A percentile compares a stretch with the other conserved stretches of the same genome.
These are phyloP conservation scores for Cokeromyces recurvatus DNA, from an alignment of 371 early-diverging fungal species.

Conservation along the genomic window DNA sequence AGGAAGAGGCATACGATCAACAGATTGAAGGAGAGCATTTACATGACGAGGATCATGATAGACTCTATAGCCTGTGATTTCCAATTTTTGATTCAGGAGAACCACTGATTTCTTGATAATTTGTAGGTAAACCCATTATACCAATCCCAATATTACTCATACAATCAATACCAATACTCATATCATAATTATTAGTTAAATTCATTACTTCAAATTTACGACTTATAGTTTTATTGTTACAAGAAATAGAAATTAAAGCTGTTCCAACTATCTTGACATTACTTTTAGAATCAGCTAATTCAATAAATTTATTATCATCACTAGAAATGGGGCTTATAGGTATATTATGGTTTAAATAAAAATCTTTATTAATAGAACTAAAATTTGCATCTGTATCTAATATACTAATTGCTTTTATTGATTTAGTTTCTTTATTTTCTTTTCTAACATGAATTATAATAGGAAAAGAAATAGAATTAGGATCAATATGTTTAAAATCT, in stretches of 20 bases:
- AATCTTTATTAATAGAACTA: too few relatives aligned
- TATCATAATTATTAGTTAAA: conserved; percentile 1
- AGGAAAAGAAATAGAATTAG: too few relatives aligned
- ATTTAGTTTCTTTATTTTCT: too few relatives aligned
- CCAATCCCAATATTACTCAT: too few relatives aligned
- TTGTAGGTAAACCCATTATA: background rate
- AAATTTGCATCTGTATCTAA: too few relatives aligned
- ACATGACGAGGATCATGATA: conserved; percentile 10
- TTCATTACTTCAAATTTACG: conserved; percentile 1
- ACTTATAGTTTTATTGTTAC: background rate
- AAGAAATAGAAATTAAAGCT: background rate
- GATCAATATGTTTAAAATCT: too few relatives aligned
- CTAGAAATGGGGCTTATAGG: too few relatives aligned
- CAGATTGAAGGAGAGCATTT: background rate
- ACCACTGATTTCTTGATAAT: background rate
- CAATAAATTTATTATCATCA: too few relatives aligned
- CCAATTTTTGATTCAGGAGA: conserved; percentile 3
- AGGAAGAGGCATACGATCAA: conserved; percentile 7
- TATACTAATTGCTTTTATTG: too few relatives aligned
- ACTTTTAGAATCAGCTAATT: too few relatives aligned
- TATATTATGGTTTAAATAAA: too few relatives aligned
- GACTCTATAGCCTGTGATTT: conserved; percentile 3
- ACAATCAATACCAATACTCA: conserved; percentile 1
- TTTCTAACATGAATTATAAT: too few relatives aligned
- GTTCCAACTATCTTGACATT: conserved; percentile 1